Conservation (phyloP, 2,329 filamentous ascomycete genomes). For the Periconia macrospinosa region DNA sequence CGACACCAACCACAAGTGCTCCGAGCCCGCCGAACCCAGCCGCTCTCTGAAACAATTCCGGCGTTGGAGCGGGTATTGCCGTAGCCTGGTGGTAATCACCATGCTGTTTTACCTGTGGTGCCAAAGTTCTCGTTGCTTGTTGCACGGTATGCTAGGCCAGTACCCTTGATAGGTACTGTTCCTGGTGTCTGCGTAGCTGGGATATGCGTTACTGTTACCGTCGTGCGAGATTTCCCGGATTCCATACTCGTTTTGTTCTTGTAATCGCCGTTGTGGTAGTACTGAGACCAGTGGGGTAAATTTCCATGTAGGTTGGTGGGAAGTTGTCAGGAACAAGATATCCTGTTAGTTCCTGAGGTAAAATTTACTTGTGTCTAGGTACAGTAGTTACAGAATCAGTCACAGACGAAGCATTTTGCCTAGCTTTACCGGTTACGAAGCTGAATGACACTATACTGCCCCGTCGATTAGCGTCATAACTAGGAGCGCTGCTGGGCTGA, state of each 20-base stretch:
- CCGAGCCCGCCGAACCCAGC: neutral
- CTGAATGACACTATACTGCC: neutral
- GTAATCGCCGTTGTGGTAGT: conserved; percentile 35
- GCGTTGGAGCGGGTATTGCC: no score
- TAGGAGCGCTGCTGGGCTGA: neutral
- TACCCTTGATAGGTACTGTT: neutral
- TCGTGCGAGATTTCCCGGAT: no score
- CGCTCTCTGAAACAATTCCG: neutral
- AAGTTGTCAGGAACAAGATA: neutral
- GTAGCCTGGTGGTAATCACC: neutral
- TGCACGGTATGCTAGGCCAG: neutral
- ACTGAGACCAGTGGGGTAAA: conserved; percentile 40
- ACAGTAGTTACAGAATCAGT: conserved; percentile 17
- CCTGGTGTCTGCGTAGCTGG: neutral
- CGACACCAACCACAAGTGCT: neutral
- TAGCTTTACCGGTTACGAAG: conserved; percentile 17
- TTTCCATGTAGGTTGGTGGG: conserved; percentile 35
- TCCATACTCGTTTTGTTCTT: conserved; percentile 15
- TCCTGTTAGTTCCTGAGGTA: no score
- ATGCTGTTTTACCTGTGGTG: neutral
- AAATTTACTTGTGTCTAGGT: conserved; percentile 22
- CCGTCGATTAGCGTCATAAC: neutral
- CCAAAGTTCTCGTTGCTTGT: neutral
- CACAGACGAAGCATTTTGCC: conserved; percentile 11
- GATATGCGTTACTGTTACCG: no score